Conservation (phyloP, 129 eudicot genomes). For the Lactuca saligna region DNA sequence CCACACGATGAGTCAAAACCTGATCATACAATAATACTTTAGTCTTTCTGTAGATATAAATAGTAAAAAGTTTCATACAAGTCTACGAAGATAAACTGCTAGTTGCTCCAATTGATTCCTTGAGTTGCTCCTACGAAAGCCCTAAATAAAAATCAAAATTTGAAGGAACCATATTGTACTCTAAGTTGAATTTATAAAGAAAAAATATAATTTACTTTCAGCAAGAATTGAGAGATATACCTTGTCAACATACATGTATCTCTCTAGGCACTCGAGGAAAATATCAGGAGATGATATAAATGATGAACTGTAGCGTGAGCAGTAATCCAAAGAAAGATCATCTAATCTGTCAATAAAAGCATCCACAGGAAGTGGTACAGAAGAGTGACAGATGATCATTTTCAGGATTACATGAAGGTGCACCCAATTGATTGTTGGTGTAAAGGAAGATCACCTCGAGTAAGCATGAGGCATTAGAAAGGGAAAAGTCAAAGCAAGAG, state of each 20-base stretch:
- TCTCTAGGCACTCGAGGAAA: conserved; percentile 64
- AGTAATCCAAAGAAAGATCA: conserved; percentile 63
- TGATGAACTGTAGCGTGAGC: conserved; percentile 68
- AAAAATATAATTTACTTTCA: background rate
- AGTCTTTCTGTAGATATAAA: background rate
- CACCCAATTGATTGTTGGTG: too few relatives aligned
- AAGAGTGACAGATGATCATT: too few relatives aligned
- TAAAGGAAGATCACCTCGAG: too few relatives aligned
- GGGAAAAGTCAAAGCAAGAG: too few relatives aligned
- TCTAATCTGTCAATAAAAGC: conserved; percentile 75
- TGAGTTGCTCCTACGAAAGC: conserved; percentile 60
- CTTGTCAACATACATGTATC: conserved; percentile 67
- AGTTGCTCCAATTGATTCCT: conserved; percentile 58
- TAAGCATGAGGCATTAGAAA: too few relatives aligned
- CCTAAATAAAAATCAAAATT: conserved; percentile 40
- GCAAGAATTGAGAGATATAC: conserved; percentile 32
- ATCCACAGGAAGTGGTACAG: conserved; percentile 93
- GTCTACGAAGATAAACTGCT: conserved; percentile 65
- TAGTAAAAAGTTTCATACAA: background rate
- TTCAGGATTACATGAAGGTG: too few relatives aligned
- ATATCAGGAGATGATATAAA: conserved; percentile 65
- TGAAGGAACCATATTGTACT: background rate
- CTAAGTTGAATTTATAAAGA: background rate
- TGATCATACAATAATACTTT: conserved; percentile 25
- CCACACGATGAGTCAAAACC: conserved; percentile 90